Conservation (phyloP, 306 rosid genomes). For the Vigna hirtella region DNA sequence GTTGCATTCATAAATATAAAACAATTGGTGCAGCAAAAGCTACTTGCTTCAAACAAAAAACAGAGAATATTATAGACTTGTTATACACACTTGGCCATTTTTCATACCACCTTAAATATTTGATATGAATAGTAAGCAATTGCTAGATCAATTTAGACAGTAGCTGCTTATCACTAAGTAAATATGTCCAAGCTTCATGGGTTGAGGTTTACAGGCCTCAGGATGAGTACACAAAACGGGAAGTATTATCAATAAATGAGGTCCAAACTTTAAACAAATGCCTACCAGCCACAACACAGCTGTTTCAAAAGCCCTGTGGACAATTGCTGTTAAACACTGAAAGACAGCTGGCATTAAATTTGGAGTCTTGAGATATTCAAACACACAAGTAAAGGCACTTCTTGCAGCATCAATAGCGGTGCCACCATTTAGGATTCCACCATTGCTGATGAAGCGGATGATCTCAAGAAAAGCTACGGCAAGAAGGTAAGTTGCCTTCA, state of each 20-base stretch:
- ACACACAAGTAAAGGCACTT: slow-evolving; percentile 95
- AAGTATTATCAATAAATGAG: slow-evolving; percentile 17
- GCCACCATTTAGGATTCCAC: slow-evolving; percentile 92
- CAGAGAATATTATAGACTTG: slow-evolving; percentile 23
- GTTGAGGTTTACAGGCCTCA: slow-evolving; percentile 30
- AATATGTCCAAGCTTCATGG: slow-evolving; percentile 13
- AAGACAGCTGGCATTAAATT: slow-evolving; percentile 95
- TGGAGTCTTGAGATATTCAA: slow-evolving; percentile 97
- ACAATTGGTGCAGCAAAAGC: slow-evolving; percentile 9
- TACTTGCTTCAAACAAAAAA: slow-evolving; percentile 32
- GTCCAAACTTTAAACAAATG: slow-evolving; percentile 40
- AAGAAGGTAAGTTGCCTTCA: slow-evolving; percentile 98
- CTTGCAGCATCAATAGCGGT: slow-evolving; percentile 64
- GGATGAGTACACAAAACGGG: slow-evolving; percentile 31
- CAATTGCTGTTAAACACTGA: slow-evolving; percentile 92
- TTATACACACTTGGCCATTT: slow-evolving; percentile 18
- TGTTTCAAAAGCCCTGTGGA: slow-evolving; percentile 90
- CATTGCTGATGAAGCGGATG: slow-evolving; percentile 95
- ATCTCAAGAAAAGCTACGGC: slow-evolving; percentile 97
- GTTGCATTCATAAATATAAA: slow-evolving; percentile 1
- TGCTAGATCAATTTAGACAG: slow-evolving; percentile 17
- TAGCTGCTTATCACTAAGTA: slow-evolving; percentile 12
- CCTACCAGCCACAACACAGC: slow-evolving; percentile 93
- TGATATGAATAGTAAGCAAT: slow-evolving; percentile 27
- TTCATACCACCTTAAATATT: slow-evolving; percentile 13